phyloP scores from a whole-genome alignment of 2,329 filamentous ascomycete genomes.

The Nothophoma quercina region DNA sequence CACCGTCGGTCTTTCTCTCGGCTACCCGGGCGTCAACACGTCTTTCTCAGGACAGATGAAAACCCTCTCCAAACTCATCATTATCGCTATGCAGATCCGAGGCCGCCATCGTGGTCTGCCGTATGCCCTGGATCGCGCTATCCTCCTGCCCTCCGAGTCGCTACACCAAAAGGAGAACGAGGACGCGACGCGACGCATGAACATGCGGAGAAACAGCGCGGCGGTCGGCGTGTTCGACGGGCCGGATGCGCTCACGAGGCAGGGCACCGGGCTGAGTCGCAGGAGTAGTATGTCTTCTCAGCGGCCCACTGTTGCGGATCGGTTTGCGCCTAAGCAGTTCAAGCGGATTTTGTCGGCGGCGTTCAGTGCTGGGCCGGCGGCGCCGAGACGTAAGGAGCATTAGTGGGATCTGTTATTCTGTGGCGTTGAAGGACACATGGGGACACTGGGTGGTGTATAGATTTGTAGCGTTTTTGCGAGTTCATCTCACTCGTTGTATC shows the following conservation, averaged over 20 bases:
- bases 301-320: constrained; percentile 7
- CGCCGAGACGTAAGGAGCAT: constrained; percentile 16
- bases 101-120: constrained; percentile 71
- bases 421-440: background rate
- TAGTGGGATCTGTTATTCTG: background rate
- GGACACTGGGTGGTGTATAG: background rate
- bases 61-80: constrained; percentile 70
- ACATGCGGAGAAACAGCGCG: constrained; percentile 36
- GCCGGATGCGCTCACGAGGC: constrained; percentile 23
- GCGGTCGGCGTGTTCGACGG: constrained; percentile 18
- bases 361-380: constrained; percentile 32
- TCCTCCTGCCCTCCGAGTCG: constrained; percentile 71
- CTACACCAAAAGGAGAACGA: constrained; percentile 66
- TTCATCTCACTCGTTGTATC: background rate
- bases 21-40: constrained; percentile 77
- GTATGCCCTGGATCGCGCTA: constrained; percentile 73
- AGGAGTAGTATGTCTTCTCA: constrained; percentile 26
- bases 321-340: constrained; percentile 28
- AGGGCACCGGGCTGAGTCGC: constrained; percentile 30
- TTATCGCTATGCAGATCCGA: constrained; percentile 72
- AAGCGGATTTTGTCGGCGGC: constrained; percentile 32
- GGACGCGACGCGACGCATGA: constrained; percentile 56
- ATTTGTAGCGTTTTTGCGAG: background rate
- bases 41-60: constrained; percentile 86
- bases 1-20: constrained; percentile 89